Evolutionary conservation across 2,329 filamentous ascomycete genomes (phyloP).

Genomic region (Myrmaecium sp.): DNA sequence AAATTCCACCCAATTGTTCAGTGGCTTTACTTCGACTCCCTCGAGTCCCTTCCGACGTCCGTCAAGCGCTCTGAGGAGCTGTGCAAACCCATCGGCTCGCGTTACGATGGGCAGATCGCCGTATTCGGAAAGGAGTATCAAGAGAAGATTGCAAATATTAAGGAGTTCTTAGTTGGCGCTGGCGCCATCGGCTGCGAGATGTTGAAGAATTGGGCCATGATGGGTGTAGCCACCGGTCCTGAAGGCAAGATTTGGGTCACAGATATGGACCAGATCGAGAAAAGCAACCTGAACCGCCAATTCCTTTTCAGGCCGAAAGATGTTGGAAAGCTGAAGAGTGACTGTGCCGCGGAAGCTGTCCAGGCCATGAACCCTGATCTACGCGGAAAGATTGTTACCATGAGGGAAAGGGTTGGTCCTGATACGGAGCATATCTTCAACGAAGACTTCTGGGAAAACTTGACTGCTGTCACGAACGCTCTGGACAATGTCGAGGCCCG

Average conservation of each 20-base stretch:
- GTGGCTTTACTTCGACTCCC: slow-evolving; percentile 92
- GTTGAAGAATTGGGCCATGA: slow-evolving; percentile 99
- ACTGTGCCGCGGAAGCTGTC: slow-evolving; percentile 78
- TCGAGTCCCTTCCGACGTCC: slow-evolving; percentile 79
- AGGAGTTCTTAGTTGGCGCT: slow-evolving; percentile 86
- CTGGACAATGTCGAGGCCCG: slow-evolving; percentile 94
- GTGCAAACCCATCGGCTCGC: slow-evolving; percentile 68
- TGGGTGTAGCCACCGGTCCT: slow-evolving; percentile 77
- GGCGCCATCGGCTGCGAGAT: slow-evolving; percentile 98
- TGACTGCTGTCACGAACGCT: slow-evolving; percentile 92
- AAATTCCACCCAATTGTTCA: slow-evolving; percentile 95
- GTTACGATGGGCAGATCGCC: slow-evolving; percentile 94
- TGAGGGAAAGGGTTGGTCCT: slow-evolving; percentile 77
- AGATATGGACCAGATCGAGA: slow-evolving; percentile 97
- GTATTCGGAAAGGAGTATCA: slow-evolving; percentile 91
- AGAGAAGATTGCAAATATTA: slow-evolving; percentile 78
- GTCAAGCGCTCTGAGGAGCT: slow-evolving; percentile 64
- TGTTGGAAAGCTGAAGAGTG: slow-evolving; percentile 93
- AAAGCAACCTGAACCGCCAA: slow-evolving; percentile 94
- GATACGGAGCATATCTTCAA: slow-evolving; percentile 93
- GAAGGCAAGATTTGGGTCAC: slow-evolving; percentile 83
- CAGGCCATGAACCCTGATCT: slow-evolving; percentile 92
- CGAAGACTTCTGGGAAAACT: slow-evolving; percentile 71
- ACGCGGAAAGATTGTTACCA: slow-evolving; percentile 62
- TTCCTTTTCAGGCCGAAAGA: slow-evolving; percentile 90